Base-by-base conservation (phyloP, 75 land plant species). In the Sequoia sempervirens region DNA sequence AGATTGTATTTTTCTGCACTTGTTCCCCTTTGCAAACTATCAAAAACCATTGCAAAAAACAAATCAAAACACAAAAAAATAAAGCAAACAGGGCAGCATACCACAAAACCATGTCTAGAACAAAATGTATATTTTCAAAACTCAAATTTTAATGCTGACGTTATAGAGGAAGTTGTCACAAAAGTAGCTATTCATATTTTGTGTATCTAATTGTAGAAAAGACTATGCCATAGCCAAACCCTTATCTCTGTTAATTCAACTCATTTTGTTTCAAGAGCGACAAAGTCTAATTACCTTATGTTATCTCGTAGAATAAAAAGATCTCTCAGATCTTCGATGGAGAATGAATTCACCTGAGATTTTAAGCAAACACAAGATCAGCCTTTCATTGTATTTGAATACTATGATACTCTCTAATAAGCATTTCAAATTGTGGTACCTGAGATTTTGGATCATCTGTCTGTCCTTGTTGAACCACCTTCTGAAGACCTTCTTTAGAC, bases 401-500 rank as follows among this genome's bases (percentile, higher is more conserved):
- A 45, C n/a, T 82, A 82, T 82, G 28, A 82, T 82, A 52, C 8
- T 37, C 10, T 37, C 43, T 80, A 38, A 69, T 20, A 70, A 5
- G 5, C 20, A 66, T 70, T 66, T 15, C 32, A 68, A 26, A 15
- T 81, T 15, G 36, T 50, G 69, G 26, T 38, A 93, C 98, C 95
- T 94, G 91, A 17, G 82, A 46, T 84, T 80, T 84, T 34, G 79
- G 73, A 84, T 84, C 85, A 64, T 94, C 91, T 46, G 80, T 85
- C 79, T 92, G 92, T 81, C 90, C 96, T 56, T 91, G 91, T 85
- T 95, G 95, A 87, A 97, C 94, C 75, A 97, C 99, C 85, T 97
- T 96, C 88, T 97, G 99, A 84, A 97, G 93, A 56, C 99, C 98
- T 91, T 97, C 99, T 87, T 97, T 97, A 66, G 99, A 96, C 92